These are phyloP conservation scores for Parafenestella ontariensis DNA, from an alignment of 2,329 filamentous ascomycete genomes.

Conservation along the genomic window DNA sequence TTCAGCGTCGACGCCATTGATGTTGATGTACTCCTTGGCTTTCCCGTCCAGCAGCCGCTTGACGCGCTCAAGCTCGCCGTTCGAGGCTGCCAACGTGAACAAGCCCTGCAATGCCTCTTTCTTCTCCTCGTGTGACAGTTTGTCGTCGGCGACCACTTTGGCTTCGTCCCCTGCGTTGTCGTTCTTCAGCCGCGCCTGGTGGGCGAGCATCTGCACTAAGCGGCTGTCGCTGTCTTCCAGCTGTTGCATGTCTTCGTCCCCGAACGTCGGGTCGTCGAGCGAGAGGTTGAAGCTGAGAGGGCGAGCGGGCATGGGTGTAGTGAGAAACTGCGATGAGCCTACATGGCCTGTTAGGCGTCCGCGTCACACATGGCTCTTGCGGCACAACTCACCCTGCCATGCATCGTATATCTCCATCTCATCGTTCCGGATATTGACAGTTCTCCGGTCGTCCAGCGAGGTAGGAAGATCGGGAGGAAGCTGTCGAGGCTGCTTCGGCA, in stretches of 20 bases:
- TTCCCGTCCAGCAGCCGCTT: constrained; percentile 76
- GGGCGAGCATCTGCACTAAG: constrained; percentile 94
- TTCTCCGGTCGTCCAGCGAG: constrained; percentile 86
- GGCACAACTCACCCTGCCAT: constrained; percentile 81
- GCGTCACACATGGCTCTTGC: constrained; percentile 6
- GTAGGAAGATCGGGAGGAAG: constrained; percentile 88
- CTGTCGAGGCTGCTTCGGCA: constrained; percentile 46
- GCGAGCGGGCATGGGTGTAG: constrained; percentile 82
- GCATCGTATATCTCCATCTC: constrained; percentile 99
- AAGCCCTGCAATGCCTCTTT: constrained; percentile 81
- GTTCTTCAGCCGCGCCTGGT: constrained; percentile 85
- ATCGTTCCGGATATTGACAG: constrained; percentile 69
- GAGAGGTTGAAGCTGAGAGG: constrained; percentile 86
- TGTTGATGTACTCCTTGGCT: constrained; percentile 77
- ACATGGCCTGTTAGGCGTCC: constrained; percentile 10
- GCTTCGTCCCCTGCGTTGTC: constrained; percentile 76
- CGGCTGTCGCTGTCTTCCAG: constrained; percentile 82
- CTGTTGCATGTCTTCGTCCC: constrained; percentile 66
- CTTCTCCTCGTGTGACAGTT: constrained; percentile 79
- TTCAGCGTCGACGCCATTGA: constrained; percentile 90
- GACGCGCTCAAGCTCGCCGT: constrained; percentile 87
- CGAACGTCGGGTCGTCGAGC: constrained; percentile 78
- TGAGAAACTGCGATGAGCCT: constrained; percentile 97
- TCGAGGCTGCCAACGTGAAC: constrained; percentile 94
- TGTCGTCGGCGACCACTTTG: constrained; percentile 75